These are phyloP conservation scores for Thelonectria blattea DNA, from an alignment of 2,329 filamentous ascomycete species.

Conservation along the genomic window DNA sequence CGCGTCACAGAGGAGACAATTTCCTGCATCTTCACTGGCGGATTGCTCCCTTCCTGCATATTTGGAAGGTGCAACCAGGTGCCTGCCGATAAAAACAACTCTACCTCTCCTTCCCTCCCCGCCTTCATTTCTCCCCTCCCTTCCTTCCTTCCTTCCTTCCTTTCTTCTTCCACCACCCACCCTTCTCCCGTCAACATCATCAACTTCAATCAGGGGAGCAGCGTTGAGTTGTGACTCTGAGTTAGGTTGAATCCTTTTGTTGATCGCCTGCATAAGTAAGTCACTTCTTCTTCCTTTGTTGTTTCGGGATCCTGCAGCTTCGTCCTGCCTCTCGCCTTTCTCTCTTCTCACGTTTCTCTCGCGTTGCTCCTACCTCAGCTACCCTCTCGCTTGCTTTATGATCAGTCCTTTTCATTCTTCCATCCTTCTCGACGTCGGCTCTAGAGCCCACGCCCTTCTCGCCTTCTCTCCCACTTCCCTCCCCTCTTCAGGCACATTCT, in stretches of 20 bases:
- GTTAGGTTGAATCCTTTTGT: conserved; percentile 4
- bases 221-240: conserved; percentile 23
- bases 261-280: conserved; percentile 12
- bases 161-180: conserved; percentile 16
- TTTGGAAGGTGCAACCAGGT: background rate
- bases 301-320: background rate
- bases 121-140: background rate
- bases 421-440: background rate
- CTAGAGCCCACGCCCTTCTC: background rate
- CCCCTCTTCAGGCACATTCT: background rate
- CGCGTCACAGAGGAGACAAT: background rate
- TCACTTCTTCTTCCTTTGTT: background rate
- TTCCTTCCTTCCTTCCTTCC: conserved; percentile 2
- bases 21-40: background rate
- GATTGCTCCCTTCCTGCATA: background rate
- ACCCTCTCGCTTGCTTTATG: background rate
- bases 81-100: background rate
- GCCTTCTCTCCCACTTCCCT: background rate
- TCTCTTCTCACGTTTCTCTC: background rate
- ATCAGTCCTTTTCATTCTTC: background rate
- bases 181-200: conserved; percentile 5
- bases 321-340: background rate
- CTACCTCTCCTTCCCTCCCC: no score
- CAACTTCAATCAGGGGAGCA: conserved; percentile 18
- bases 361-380: background rate